A percentile compares a stretch with the other conserved stretches of the same genome.
These are phyloP conservation scores for Mortierella sp. DNA, from an alignment of 371 early-diverging fungal genomes.

Conservation along the genomic window DNA sequence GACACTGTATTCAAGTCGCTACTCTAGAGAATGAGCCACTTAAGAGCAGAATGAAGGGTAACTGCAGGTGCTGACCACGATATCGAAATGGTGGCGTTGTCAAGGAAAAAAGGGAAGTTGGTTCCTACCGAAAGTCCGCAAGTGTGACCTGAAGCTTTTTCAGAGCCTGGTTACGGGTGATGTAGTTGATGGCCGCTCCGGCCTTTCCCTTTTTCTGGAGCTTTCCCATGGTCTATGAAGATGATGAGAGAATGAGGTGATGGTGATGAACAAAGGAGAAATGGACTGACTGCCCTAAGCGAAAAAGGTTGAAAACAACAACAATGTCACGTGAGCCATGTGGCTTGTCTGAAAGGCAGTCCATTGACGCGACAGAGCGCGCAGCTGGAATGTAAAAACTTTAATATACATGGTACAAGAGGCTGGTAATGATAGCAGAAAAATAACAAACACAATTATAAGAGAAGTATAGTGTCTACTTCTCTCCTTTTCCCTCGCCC, in stretches of 20 bases:
- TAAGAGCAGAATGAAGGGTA: too few relatives aligned
- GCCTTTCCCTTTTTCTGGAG: slow-evolving; percentile 89
- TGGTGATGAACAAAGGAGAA: not conserved
- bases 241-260: slow-evolving; percentile 2
- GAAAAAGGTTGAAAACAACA: slow-evolving; percentile 1
- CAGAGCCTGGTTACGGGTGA: slow-evolving; percentile 90
- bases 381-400: too few relatives aligned
- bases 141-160: slow-evolving; percentile 95
- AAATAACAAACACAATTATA: too few relatives aligned
- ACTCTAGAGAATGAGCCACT: too few relatives aligned
- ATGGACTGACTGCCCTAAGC: too few relatives aligned
- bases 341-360: not conserved
- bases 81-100: not conserved
- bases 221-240: slow-evolving; percentile 71
- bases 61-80: too few relatives aligned
- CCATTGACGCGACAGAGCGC: too few relatives aligned
- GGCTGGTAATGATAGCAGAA: not conserved
- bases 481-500: slow-evolving; percentile 1
- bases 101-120: not conserved
- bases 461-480: too few relatives aligned
- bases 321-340: slow-evolving; percentile 3
- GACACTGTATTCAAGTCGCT: too few relatives aligned
- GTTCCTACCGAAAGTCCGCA: slow-evolving; percentile 88
- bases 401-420: not conserved
- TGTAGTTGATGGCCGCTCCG: slow-evolving; percentile 93